Evolutionary conservation across 257 asterid species (phyloP).

Genomic region (Penstemon eatonii): DNA sequence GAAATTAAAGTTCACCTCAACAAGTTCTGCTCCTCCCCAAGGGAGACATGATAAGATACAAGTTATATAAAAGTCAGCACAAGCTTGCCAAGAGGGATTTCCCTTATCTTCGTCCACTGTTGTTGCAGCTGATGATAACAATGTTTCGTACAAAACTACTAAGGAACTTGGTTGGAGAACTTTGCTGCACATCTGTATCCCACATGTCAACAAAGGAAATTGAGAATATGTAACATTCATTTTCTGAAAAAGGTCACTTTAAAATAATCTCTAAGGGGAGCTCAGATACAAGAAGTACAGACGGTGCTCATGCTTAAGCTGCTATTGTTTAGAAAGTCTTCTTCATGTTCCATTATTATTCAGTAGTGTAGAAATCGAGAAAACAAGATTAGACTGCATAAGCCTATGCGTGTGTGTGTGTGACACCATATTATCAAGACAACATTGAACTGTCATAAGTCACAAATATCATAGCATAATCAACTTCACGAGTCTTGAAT

Average conservation of each 20-base stretch:
- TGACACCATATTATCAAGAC: background rate
- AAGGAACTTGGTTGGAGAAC: constrained; percentile 88
- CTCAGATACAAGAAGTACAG: constrained; percentile 4
- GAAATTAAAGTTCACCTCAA: constrained; percentile 57
- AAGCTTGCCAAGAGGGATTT: constrained; percentile 97
- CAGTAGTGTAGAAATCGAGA: too few species aligned
- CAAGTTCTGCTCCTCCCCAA: constrained; percentile 98
- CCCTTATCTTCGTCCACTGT: constrained; percentile 98
- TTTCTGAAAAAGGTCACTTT: constrained; percentile 2
- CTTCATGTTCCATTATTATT: too few species aligned
- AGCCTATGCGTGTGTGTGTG: too few species aligned
- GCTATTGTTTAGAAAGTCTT: background rate
- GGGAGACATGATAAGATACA: constrained; percentile 93
- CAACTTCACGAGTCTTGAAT: constrained; percentile 21
- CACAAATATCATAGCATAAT: constrained; percentile 23
- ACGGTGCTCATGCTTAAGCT: background rate
- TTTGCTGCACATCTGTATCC: constrained; percentile 95
- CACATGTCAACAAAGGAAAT: constrained; percentile 16
- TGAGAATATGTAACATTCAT: constrained; percentile 16
- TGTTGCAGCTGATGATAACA: constrained; percentile 92
- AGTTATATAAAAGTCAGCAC: constrained; percentile 89
- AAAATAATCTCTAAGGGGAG: constrained; percentile 19
- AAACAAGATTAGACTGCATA: too few species aligned
- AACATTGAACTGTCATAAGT: background rate
- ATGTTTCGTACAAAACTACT: constrained; percentile 75